phyloP scores from a whole-genome alignment of 176 grass and related monocot species.

The Tillandsia fasciculata region DNA sequence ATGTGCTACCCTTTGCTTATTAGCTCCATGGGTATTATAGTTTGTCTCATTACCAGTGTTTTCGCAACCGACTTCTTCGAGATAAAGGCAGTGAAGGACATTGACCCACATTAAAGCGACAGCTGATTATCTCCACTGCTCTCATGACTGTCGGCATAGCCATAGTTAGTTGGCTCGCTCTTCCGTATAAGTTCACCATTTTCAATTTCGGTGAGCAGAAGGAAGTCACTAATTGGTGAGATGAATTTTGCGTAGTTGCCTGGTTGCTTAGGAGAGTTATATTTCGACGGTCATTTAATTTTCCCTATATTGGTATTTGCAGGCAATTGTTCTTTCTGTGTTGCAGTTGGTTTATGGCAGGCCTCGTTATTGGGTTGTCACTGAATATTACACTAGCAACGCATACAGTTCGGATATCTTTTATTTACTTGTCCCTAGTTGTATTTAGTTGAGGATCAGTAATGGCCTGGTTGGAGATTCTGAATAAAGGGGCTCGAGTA shows the following conservation, averaged over 20 bases:
- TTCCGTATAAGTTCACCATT: slow-evolving; percentile 79
- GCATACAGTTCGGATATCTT: slow-evolving; percentile 44
- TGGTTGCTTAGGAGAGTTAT: slow-evolving; percentile 8
- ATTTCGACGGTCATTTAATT: slow-evolving; percentile 14
- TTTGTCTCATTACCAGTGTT: slow-evolving; percentile 75
- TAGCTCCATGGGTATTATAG: slow-evolving; percentile 78
- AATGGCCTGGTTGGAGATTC: too few species aligned
- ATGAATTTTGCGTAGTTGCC: slow-evolving; percentile 11
- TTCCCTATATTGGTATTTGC: slow-evolving; percentile 9
- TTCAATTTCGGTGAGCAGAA: slow-evolving; percentile 73
- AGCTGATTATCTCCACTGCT: slow-evolving; percentile 77
- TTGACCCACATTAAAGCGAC: slow-evolving; percentile 76
- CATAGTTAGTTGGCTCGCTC: slow-evolving; percentile 63
- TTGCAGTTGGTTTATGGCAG: slow-evolving; percentile 15
- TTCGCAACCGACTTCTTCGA: slow-evolving; percentile 79
- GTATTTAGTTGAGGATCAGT: neutral
- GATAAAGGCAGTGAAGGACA: slow-evolving; percentile 73
- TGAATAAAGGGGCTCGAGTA: too few species aligned
- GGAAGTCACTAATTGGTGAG: slow-evolving; percentile 72
- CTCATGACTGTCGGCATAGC: slow-evolving; percentile 77
- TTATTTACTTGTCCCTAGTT: neutral
- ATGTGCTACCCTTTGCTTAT: slow-evolving; percentile 80
- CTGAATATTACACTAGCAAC: slow-evolving; percentile 87
- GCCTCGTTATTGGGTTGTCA: slow-evolving; percentile 81
- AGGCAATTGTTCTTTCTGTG: slow-evolving; percentile 91